Percentiles rank a stretch among this genome's conserved stretches.
phyloP scores from a whole-genome alignment of 1,139 yeast genomes.

The Pneumocystis jirovecii region DNA sequence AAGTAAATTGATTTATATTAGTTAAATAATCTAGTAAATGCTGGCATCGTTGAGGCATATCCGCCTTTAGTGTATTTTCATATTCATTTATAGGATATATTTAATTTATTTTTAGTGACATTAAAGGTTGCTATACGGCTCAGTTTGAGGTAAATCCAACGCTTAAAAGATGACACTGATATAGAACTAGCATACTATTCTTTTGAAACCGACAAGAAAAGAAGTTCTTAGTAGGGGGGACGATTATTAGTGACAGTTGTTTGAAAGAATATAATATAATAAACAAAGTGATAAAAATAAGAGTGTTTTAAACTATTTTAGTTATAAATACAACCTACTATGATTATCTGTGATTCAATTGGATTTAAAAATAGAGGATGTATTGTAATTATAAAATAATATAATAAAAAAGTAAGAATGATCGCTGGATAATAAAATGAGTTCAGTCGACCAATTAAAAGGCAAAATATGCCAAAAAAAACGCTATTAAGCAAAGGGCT shows the following conservation, averaged over 20 bases:
- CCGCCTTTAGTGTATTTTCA: slow-evolving; percentile 57
- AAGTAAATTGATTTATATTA: not conserved
- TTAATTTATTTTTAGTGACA: slow-evolving; percentile 29
- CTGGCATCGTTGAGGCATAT: slow-evolving; percentile 80
- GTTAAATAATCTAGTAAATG: slow-evolving; percentile 63
- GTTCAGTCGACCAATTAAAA: not conserved
- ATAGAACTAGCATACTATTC: slow-evolving; percentile 25
- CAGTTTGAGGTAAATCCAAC: slow-evolving; percentile 78
- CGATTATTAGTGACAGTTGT: slow-evolving; percentile 42
- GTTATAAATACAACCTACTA: not conserved
- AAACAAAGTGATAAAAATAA: not conserved
- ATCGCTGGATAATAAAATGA: not conserved
- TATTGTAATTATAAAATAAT: not conserved
- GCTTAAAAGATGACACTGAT: not conserved
- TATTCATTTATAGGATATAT: not conserved
- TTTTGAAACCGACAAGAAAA: slow-evolving; percentile 79
- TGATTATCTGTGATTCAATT: not conserved
- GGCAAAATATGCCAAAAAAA: not conserved
- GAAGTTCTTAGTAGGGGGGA: slow-evolving; percentile 94
- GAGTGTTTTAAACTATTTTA: not conserved
- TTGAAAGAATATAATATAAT: slow-evolving; percentile 10
- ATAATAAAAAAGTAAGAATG: not conserved
- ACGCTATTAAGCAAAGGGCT: not conserved
- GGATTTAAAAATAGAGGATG: not conserved
- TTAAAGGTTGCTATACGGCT: slow-evolving; percentile 79